Conservation (phyloP, 1,284 basidiomycete genomes). For the Heimioporus retisporus region DNA sequence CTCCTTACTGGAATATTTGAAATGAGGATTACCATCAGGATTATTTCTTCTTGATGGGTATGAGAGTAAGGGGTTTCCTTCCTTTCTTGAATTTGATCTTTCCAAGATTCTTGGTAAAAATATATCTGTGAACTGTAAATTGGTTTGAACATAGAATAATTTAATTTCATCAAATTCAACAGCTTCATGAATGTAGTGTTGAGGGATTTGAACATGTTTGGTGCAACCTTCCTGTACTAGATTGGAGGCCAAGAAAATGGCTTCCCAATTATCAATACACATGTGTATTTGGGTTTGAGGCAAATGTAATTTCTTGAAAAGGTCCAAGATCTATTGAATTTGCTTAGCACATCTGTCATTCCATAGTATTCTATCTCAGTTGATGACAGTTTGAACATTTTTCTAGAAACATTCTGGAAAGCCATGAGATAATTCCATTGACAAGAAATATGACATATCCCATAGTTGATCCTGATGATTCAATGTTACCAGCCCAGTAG, state of each 20-base stretch:
- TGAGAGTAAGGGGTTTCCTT: too few relatives aligned
- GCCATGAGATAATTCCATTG: slow-evolving; percentile 1
- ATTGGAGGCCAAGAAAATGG: not conserved
- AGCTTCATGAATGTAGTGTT: not conserved
- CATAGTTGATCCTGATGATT: not conserved
- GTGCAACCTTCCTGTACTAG: not conserved
- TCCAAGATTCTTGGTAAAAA: too few relatives aligned
- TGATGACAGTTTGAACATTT: not conserved
- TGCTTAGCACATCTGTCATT: not conserved
- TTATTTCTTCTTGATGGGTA: too few relatives aligned
- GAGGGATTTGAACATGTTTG: not conserved
- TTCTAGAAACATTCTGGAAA: not conserved
- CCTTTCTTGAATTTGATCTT: too few relatives aligned
- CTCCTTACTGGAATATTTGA: too few relatives aligned
- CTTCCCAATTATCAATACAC: not conserved
- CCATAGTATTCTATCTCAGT: not conserved
- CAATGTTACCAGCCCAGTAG: not conserved
- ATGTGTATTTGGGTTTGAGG: not conserved
- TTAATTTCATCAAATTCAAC: too few relatives aligned
- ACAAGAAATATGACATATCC: not conserved
- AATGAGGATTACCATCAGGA: too few relatives aligned
- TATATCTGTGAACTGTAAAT: too few relatives aligned
- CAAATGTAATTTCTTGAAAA: not conserved
- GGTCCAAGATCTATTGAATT: not conserved
- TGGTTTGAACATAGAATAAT: too few relatives aligned